These are phyloP conservation scores for Diplodia corticola DNA, from an alignment of 2,329 filamentous ascomycete species.

Conservation along the genomic window DNA sequence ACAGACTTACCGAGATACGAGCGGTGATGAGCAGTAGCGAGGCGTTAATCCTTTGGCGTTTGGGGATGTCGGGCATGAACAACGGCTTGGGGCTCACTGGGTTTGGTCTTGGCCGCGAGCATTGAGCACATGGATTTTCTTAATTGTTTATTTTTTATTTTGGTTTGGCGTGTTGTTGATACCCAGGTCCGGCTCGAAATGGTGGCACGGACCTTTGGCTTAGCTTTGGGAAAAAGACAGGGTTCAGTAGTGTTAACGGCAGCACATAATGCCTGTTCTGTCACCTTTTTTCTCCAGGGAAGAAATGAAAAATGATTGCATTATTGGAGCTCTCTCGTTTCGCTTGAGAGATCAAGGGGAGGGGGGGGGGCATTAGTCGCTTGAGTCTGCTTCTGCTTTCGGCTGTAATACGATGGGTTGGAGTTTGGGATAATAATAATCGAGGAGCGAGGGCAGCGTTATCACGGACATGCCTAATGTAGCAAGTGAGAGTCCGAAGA, in stretches of 20 bases:
- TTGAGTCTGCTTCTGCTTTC: not conserved
- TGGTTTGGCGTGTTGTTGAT: slow-evolving; percentile 19
- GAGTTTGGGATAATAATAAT: not conserved
- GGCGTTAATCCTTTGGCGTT: slow-evolving; percentile 14
- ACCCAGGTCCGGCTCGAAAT: slow-evolving; percentile 17
- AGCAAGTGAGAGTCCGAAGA: not conserved
- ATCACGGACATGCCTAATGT: not conserved
- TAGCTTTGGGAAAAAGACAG: not conserved
- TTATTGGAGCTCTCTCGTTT: not conserved
- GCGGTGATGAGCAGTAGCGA: slow-evolving; percentile 13
- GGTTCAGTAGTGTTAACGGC: not conserved
- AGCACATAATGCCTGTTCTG: not conserved
- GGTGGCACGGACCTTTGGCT: slow-evolving; percentile 12
- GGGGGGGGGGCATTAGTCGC: too few species aligned
- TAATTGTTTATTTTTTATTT: not conserved
- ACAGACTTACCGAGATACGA: slow-evolving; percentile 22
- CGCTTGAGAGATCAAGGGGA: not conserved
- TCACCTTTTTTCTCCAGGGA: not conserved
- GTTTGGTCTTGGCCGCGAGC: not conserved
- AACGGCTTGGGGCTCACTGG: not conserved
- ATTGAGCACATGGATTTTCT: not conserved
- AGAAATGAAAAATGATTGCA: not conserved
- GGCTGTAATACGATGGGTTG: not conserved
- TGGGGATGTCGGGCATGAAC: not conserved
- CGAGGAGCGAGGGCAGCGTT: not conserved